phyloP scores from a whole-genome alignment of 495 filamentous ascomycete genomes.

The Aspergillus funiculosus region DNA sequence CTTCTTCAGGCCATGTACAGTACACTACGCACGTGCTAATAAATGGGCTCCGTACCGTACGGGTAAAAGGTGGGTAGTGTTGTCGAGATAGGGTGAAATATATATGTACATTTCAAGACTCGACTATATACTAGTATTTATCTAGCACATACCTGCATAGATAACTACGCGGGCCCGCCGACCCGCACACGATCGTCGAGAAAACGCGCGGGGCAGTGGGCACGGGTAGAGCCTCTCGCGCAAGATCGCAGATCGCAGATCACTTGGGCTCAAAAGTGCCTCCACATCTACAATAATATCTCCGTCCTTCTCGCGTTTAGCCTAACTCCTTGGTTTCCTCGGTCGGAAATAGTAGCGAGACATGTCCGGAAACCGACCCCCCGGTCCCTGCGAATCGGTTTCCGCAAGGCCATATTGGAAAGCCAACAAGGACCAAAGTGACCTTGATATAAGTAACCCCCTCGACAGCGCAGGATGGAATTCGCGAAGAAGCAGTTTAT shows the following conservation, averaged over 20 bases:
- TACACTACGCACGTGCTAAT: no score
- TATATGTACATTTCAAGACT: no score
- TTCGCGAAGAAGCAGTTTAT: neutral
- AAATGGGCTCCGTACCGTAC: no score
- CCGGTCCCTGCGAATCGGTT: neutral
- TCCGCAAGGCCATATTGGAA: neutral
- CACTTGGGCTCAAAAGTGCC: neutral
- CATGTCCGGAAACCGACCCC: neutral
- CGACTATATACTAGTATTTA: no score
- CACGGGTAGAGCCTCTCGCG: neutral
- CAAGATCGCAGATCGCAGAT: neutral
- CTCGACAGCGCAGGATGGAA: neutral
- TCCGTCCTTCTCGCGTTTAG: neutral
- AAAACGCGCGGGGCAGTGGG: neutral
- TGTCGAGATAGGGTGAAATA: no score
- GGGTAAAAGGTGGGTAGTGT: no score
- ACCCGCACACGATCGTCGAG: neutral
- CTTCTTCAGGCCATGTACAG: no score
- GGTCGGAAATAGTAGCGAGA: neutral
- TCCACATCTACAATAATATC: neutral
- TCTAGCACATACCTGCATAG: neutral
- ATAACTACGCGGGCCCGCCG: neutral
- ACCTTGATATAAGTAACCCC: neutral
- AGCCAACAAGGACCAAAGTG: neutral
- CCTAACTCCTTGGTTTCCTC: neutral